Percentiles rank a stretch among this genome's conserved stretches.
Evolutionary conservation across 768 basidiomycete genomes (phyloP).

Genomic region (Austroboletus festivus): DNA sequence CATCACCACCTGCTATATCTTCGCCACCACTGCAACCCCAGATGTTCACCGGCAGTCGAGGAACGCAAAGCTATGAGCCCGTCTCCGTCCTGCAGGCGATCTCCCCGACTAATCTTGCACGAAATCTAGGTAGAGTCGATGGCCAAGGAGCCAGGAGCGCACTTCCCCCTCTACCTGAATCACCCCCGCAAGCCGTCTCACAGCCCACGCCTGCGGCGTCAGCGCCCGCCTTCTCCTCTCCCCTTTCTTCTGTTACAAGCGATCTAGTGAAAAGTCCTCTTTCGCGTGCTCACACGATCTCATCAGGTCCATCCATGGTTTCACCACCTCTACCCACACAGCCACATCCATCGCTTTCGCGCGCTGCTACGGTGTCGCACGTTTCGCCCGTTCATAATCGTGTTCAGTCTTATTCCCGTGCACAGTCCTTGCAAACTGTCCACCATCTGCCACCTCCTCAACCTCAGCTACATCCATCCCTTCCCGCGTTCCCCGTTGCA

Average conservation of each 20-base stretch:
- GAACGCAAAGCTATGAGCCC: constrained; percentile 18
- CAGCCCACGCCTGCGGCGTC: constrained; percentile 15
- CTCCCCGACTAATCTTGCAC: constrained; percentile 5
- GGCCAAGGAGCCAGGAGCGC: constrained; percentile 11
- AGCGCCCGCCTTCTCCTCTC: constrained; percentile 15
- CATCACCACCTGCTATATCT: constrained; percentile 9
- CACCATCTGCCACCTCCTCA: constrained; percentile 16
- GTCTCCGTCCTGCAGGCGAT: constrained; percentile 18
- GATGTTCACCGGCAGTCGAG: constrained; percentile 7
- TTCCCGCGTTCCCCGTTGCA: constrained; percentile 64
- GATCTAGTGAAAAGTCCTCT: constrained; percentile 18
- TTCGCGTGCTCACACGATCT: constrained; percentile 29
- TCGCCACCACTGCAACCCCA: constrained; percentile 11
- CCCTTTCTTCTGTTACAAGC: constrained; percentile 13
- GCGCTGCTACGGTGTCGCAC: constrained; percentile 22
- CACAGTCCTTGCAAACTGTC: not conserved
- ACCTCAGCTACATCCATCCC: constrained; percentile 21
- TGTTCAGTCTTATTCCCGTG: constrained; percentile 6
- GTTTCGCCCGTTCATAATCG: constrained; percentile 5
- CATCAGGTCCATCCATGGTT: constrained; percentile 16
- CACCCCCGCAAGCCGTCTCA: constrained; percentile 16
- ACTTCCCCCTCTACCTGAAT: constrained; percentile 7
- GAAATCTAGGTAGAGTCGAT: constrained; percentile 2
- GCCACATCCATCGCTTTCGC: constrained; percentile 21
- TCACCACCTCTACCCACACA: constrained; percentile 12